phyloP scores from a whole-genome alignment of 768 basidiomycete species.

The Chiua virens region DNA sequence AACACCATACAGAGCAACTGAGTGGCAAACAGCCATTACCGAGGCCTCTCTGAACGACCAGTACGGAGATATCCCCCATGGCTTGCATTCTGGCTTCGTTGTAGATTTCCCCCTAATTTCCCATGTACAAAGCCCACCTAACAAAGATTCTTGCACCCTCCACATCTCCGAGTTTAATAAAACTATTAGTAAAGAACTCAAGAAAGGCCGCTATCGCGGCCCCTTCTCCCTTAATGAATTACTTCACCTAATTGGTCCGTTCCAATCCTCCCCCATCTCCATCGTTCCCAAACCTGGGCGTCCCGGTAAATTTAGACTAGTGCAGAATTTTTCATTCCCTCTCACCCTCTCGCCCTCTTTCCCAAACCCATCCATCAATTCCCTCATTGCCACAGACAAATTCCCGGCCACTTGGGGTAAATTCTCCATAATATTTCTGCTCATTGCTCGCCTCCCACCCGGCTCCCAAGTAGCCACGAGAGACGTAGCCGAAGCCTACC shows the following conservation, averaged over 20 bases:
- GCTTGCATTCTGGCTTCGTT: too few species aligned
- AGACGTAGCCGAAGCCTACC: neutral
- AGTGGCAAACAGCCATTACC: too few species aligned
- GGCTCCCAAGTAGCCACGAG: neutral
- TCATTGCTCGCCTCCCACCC: neutral
- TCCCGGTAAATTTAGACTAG: neutral
- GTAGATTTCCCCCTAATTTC: too few species aligned
- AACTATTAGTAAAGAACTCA: too few species aligned
- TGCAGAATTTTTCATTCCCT: neutral
- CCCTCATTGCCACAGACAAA: rapidly evolving
- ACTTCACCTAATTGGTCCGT: neutral
- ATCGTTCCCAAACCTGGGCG: neutral
- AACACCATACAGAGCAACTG: too few species aligned
- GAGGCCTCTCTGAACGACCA: too few species aligned
- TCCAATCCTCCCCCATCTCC: neutral
- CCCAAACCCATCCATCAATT: neutral
- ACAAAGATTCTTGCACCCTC: too few species aligned
- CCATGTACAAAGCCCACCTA: too few species aligned
- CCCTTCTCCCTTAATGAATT: neutral
- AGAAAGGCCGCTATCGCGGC: too few species aligned
- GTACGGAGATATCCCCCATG: too few species aligned
- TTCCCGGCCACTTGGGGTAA: neutral
- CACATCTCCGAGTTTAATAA: too few species aligned
- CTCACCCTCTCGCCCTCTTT: rapidly evolving
- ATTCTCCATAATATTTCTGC: too few species aligned